Percentiles rank a stretch among this genome's conserved stretches.
Conservation (phyloP, 2,329 filamentous ascomycete genomes). For the Furcasterigmium sp. region DNA sequence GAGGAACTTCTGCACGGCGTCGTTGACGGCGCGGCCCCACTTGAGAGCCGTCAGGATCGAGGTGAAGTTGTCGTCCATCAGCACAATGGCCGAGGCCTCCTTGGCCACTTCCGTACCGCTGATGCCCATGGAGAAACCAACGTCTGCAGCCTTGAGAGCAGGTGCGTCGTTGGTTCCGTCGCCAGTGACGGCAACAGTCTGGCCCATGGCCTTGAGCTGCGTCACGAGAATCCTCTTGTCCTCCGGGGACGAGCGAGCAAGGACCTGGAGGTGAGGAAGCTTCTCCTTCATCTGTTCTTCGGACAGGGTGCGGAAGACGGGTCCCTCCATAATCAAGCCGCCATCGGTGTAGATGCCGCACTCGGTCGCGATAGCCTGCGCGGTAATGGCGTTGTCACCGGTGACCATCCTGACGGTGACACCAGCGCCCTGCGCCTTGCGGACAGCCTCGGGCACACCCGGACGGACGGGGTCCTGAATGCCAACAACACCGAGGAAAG, state of each 20-base stretch:
- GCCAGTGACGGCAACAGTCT: slow-evolving; percentile 59
- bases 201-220: slow-evolving; percentile 47
- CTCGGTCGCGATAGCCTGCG: slow-evolving; percentile 58
- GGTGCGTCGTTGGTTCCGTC: slow-evolving; percentile 65
- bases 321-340: slow-evolving; percentile 62
- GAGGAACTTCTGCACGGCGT: slow-evolving; percentile 63
- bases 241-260: slow-evolving; percentile 55
- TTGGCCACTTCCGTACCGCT: slow-evolving; percentile 64
- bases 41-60: slow-evolving; percentile 63
- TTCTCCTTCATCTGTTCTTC: slow-evolving; percentile 45
- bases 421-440: slow-evolving; percentile 58
- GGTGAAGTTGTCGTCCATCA: slow-evolving; percentile 62
- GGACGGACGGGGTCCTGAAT: slow-evolving; percentile 66
- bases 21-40: slow-evolving; percentile 66
- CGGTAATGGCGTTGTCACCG: slow-evolving; percentile 60
- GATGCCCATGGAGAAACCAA: slow-evolving; percentile 65
- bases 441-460: slow-evolving; percentile 60
- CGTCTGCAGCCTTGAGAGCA: slow-evolving; percentile 59
- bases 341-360: slow-evolving; percentile 55
- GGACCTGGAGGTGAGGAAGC: slow-evolving; percentile 42
- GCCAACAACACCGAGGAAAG: slow-evolving; percentile 64
- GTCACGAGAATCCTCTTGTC: slow-evolving; percentile 54
- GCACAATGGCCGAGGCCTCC: slow-evolving; percentile 63
- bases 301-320: slow-evolving; percentile 53
- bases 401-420: slow-evolving; percentile 70